phyloP scores from a whole-genome alignment of 2,329 filamentous ascomycete species.

The Colletotrichum limetticola region DNA sequence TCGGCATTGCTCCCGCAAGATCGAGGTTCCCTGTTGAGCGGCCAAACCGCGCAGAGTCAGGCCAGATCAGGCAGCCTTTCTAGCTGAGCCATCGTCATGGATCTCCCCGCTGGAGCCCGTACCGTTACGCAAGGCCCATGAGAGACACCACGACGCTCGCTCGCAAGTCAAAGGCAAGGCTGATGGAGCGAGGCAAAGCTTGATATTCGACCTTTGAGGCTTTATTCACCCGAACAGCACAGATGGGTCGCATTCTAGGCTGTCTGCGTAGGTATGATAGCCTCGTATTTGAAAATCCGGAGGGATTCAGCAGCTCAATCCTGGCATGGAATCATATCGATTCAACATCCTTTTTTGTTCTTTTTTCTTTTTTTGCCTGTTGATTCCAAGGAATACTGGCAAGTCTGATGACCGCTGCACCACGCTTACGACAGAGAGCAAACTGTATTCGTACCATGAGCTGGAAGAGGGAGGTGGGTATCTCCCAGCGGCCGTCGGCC shows the following conservation, averaged over 20 bases:
- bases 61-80: constrained; percentile 10
- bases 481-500: constrained; percentile 9
- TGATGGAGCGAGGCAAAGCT: constrained; percentile 13
- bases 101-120: constrained; percentile 9
- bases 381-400: background rate
- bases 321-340: background rate
- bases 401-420: background rate
- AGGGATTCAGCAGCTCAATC: background rate
- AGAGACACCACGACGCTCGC: background rate
- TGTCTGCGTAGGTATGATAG: background rate
- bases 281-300: background rate
- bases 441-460: background rate
- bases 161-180: background rate
- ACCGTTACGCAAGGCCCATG: background rate
- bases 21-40: constrained; percentile 1
- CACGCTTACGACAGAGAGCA: background rate
- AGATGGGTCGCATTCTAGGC: background rate
- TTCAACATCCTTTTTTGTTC: background rate
- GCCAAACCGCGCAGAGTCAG: constrained; percentile 17
- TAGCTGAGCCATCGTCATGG: constrained; percentile 20
- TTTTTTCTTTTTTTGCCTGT: too few species aligned
- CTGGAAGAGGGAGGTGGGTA: background rate
- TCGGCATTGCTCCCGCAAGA: constrained; percentile 9
- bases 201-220: background rate
- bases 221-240: background rate